Evolutionary conservation across 2,329 filamentous ascomycete genomes (phyloP).

Genomic region (Fusarium tricinctum): DNA sequence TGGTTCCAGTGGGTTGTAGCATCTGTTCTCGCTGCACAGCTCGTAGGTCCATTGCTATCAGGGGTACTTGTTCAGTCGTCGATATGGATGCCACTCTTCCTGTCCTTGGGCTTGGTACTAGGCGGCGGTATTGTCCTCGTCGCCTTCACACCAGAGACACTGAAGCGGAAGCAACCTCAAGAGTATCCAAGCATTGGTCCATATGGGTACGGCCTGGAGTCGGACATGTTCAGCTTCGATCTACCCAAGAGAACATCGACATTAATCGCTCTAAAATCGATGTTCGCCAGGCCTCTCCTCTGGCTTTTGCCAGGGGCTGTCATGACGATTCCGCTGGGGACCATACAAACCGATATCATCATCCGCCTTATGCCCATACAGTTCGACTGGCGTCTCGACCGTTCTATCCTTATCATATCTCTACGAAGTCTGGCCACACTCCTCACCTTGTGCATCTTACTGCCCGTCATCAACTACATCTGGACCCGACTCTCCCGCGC

Average conservation of each 20-base stretch:
- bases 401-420: slow-evolving; percentile 45
- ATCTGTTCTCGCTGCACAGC: slow-evolving; percentile 41
- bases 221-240: neutral
- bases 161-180: slow-evolving; percentile 7
- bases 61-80: slow-evolving; percentile 31
- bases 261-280: slow-evolving; percentile 18
- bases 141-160: slow-evolving; percentile 43
- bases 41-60: slow-evolving; percentile 42
- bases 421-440: slow-evolving; percentile 43
- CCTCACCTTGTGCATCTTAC: slow-evolving; percentile 42
- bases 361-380: slow-evolving; percentile 47
- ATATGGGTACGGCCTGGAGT: neutral
- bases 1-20: slow-evolving; percentile 48
- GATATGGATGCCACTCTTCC: slow-evolving; percentile 42
- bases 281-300: slow-evolving; percentile 41
- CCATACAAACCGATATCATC: slow-evolving; percentile 42
- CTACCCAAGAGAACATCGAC: slow-evolving; percentile 2
- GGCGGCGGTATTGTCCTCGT: slow-evolving; percentile 35
- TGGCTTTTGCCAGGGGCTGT: slow-evolving; percentile 46
- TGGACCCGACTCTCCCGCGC: slow-evolving; percentile 18
- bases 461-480: slow-evolving; percentile 34
- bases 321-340: slow-evolving; percentile 43
- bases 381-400: slow-evolving; percentile 45
- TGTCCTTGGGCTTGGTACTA: slow-evolving; percentile 39
- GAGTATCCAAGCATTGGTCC: neutral